Evolutionary conservation across 2,329 filamentous ascomycete genomes (phyloP).

Genomic region (Trichoderma aggressivum): DNA sequence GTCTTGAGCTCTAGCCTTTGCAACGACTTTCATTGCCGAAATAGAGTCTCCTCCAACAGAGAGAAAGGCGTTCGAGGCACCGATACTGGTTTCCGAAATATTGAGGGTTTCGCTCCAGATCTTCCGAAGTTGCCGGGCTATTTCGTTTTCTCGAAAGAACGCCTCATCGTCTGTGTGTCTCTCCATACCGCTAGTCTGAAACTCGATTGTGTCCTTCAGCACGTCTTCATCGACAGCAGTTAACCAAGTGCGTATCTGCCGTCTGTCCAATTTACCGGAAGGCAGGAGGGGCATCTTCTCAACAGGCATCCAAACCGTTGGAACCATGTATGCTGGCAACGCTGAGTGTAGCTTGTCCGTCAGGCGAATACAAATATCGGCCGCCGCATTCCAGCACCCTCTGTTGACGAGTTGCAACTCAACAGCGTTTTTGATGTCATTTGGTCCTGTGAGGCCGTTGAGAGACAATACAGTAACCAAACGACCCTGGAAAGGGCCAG

Average conservation of each 20-base stretch:
- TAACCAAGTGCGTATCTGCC: neutral
- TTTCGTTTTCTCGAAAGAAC: neutral
- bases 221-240: neutral
- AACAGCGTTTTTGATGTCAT: neutral
- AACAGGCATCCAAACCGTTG: neutral
- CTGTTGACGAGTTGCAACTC: neutral
- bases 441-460: neutral
- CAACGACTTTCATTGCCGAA: neutral
- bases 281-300: neutral
- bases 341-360: neutral
- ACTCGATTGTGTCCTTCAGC: neutral
- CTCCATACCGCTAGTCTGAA: neutral
- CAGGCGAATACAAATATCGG: neutral
- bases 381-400: neutral
- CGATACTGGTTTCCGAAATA: neutral
- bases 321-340: neutral
- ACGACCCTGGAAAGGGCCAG: neutral
- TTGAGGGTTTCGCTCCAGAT: neutral
- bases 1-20: neutral
- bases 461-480: neutral
- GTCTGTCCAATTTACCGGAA: neutral
- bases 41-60: neutral
- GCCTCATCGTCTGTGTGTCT: neutral
- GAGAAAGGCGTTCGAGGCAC: neutral
- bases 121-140: neutral